Percentiles rank a stretch among this genome's conserved stretches.
Evolutionary conservation across 106 monocot species (phyloP).

Genomic region (Iris macrosiphon): DNA sequence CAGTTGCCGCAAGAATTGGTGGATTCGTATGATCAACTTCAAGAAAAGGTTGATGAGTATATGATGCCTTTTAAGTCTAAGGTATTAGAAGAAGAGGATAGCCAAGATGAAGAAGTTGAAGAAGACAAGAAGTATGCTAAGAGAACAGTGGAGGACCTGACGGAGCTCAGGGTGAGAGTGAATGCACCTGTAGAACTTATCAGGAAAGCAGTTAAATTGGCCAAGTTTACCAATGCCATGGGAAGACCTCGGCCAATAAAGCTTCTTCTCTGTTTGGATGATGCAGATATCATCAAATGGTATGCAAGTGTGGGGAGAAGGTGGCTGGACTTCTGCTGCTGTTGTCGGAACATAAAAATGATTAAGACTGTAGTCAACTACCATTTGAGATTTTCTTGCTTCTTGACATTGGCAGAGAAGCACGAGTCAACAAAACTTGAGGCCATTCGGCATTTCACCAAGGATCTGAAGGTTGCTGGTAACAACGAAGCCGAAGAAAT

Average conservation of each 20-base stretch:
- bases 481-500: constrained; percentile 33
- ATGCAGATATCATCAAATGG: constrained; percentile 90
- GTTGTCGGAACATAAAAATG: constrained; percentile 80
- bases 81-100: constrained; percentile 25
- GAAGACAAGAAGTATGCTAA: constrained; percentile 65
- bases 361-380: constrained; percentile 79
- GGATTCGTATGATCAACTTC: constrained; percentile 69
- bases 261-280: constrained; percentile 76
- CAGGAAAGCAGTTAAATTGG: constrained; percentile 68
- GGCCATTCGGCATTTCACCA: constrained; percentile 83
- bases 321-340: constrained; percentile 93
- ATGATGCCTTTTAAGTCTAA: constrained; percentile 41
- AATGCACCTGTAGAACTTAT: constrained; percentile 76
- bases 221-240: constrained; percentile 85
- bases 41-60: constrained; percentile 62
- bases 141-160: constrained; percentile 82
- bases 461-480: constrained; percentile 55
- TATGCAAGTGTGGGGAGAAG: constrained; percentile 83
- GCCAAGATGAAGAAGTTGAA: constrained; percentile 29
- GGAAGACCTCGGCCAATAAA: constrained; percentile 90
- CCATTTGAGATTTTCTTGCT: constrained; percentile 92
- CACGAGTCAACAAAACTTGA: constrained; percentile 79
- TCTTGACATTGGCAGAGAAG: constrained; percentile 90
- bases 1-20: constrained; percentile 72
- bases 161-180: constrained; percentile 67